Evolutionary conservation across 23 red algal genomes (phyloP).

Genomic region (Gracilaria vermiculophylla): DNA sequence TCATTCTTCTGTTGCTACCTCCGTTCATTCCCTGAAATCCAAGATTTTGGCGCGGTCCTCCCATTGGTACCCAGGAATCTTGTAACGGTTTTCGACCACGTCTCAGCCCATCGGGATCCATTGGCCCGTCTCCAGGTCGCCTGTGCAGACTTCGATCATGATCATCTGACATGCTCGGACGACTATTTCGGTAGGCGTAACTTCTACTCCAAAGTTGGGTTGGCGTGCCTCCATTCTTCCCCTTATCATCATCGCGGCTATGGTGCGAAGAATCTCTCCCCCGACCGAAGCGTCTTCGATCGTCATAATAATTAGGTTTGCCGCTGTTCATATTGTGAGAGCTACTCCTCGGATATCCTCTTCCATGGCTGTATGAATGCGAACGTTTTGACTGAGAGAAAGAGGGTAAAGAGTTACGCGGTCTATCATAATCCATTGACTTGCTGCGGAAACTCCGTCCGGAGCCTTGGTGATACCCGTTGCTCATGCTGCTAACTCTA

Average conservation of each 20-base stretch:
- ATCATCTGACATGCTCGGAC: not conserved
- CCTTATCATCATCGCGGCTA: conserved; percentile 1
- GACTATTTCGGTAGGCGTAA: conserved; percentile 6
- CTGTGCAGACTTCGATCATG: not conserved
- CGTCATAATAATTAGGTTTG: not conserved
- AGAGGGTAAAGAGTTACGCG: not conserved
- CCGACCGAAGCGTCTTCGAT: conserved; percentile 8
- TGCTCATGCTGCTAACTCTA: not conserved
- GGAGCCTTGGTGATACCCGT: conserved; percentile 23
- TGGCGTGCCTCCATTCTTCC: conserved; percentile 14
- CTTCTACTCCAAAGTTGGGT: conserved; percentile 10
- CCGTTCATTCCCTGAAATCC: conserved; percentile 11
- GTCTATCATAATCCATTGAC: conserved; percentile 22
- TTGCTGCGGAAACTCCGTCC: conserved; percentile 23
- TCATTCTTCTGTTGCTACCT: not conserved
- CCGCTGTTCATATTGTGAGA: not conserved
- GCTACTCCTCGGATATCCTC: not conserved
- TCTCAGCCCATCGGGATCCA: conserved; percentile 1
- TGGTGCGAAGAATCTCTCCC: not conserved
- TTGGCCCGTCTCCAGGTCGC: not conserved
- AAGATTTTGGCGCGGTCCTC: not conserved
- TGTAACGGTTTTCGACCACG: not conserved
- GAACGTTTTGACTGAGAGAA: conserved; percentile 25
- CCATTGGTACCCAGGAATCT: not conserved
- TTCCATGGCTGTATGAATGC: conserved; percentile 19